phyloP scores from a whole-genome alignment of 306 rosid species.

The Elaeagnus macrophylla region DNA sequence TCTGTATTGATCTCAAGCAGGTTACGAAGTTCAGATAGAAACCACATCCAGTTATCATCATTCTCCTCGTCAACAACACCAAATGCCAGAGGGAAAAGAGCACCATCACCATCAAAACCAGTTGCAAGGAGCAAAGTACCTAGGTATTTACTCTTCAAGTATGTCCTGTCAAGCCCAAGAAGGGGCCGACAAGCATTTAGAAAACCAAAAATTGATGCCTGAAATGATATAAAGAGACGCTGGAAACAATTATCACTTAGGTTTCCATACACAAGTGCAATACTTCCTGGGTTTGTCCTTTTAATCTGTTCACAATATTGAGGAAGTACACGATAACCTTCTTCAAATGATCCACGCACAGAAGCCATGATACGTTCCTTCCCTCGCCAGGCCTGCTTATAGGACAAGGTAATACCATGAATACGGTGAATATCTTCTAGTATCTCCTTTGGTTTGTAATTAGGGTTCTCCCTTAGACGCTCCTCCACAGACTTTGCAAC shows the following conservation, averaged over 20 bases:
- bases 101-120: constrained; percentile 75
- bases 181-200: constrained; percentile 79
- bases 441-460: constrained; percentile 84
- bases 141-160: constrained; percentile 69
- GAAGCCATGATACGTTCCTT: constrained; percentile 94
- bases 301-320: constrained; percentile 77
- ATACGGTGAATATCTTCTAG: constrained; percentile 79
- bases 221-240: constrained; percentile 74
- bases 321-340: constrained; percentile 82
- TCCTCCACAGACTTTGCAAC: constrained; percentile 81
- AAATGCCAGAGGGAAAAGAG: constrained; percentile 76
- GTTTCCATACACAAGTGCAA: constrained; percentile 69
- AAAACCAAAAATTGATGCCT: constrained; percentile 79
- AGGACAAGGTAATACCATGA: constrained; percentile 80
- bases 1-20: constrained; percentile 76
- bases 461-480: constrained; percentile 69
- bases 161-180: constrained; percentile 71
- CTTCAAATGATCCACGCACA: constrained; percentile 89
- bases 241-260: constrained; percentile 62
- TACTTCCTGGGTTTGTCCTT: constrained; percentile 72
- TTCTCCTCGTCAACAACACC: constrained; percentile 87
- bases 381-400: constrained; percentile 94
- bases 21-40: constrained; percentile 71
- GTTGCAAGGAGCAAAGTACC: constrained; percentile 76
- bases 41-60: constrained; percentile 90